A percentile compares a stretch with the other conserved stretches of the same genome.
Conservation (phyloP, 495 filamentous ascomycete species). For the Corynascus novoguineensis region DNA sequence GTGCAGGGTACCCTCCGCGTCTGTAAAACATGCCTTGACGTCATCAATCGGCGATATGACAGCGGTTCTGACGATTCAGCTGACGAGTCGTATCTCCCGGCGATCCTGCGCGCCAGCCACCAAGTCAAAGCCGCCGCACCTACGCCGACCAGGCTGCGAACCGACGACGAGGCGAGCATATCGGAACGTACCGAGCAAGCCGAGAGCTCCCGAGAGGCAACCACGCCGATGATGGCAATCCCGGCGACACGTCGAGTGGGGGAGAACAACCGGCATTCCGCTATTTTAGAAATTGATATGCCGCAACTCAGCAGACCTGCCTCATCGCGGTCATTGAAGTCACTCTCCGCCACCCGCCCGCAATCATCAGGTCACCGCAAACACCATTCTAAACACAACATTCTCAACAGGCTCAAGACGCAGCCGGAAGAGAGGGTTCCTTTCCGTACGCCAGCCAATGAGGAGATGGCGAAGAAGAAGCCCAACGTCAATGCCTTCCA, state of each 20-base stretch:
- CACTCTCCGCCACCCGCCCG: slow-evolving; percentile 58
- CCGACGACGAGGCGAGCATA: slow-evolving; percentile 36
- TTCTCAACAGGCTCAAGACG: slow-evolving; percentile 55
- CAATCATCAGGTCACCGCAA: slow-evolving; percentile 75
- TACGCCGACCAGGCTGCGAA: slow-evolving; percentile 23
- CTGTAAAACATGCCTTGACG: slow-evolving; percentile 88
- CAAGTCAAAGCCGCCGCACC: slow-evolving; percentile 32
- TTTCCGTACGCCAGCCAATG: slow-evolving; percentile 73
- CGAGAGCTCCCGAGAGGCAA: slow-evolving; percentile 40
- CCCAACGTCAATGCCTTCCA: slow-evolving; percentile 84
- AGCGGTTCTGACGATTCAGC: slow-evolving; percentile 79
- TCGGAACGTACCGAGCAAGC: slow-evolving; percentile 40
- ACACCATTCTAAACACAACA: slow-evolving; percentile 80
- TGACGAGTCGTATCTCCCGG: slow-evolving; percentile 55
- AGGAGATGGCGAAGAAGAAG: slow-evolving; percentile 52
- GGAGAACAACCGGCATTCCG: slow-evolving; percentile 75
- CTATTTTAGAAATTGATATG: slow-evolving; percentile 80
- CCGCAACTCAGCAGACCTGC: slow-evolving; percentile 68
- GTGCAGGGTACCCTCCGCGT: slow-evolving; percentile 80
- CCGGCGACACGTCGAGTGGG: slow-evolving; percentile 79
- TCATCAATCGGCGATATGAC: slow-evolving; percentile 86
- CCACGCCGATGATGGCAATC: slow-evolving; percentile 73
- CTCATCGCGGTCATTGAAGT: slow-evolving; percentile 89
- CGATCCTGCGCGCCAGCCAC: slow-evolving; percentile 49
- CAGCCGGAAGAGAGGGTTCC: slow-evolving; percentile 67